Evolutionary conservation across 805 yeast genomes (phyloP).

Genomic region (Kodamaea fukazawae): DNA sequence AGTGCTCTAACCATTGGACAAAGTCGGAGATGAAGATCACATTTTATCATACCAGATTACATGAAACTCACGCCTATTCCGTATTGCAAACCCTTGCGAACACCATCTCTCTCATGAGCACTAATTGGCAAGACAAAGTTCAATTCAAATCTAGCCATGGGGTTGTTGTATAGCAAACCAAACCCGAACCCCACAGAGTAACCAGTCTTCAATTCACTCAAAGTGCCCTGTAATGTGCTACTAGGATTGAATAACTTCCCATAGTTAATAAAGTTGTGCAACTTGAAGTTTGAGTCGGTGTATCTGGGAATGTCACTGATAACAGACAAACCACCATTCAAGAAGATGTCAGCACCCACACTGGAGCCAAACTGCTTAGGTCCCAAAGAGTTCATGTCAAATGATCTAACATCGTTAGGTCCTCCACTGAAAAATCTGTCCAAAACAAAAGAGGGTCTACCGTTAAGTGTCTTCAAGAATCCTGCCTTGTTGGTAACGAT

Average conservation of each 20-base stretch:
- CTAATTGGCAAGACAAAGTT: conserved; percentile 52
- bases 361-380: conserved; percentile 51
- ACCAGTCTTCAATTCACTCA: conserved; percentile 9
- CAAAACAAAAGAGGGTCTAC: conserved; percentile 34
- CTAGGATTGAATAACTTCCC: conserved; percentile 40
- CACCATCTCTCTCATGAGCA: conserved; percentile 43
- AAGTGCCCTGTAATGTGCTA: conserved; percentile 12
- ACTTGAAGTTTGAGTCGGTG: conserved; percentile 45
- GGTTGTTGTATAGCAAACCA: conserved; percentile 54
- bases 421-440: conserved; percentile 60
- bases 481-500: conserved; percentile 36
- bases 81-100: conserved; percentile 54
- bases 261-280: conserved; percentile 47
- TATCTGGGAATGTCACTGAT: conserved; percentile 43
- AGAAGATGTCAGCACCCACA: conserved; percentile 52
- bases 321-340: conserved; percentile 45
- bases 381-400: conserved; percentile 50
- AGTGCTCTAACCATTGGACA: too few relatives aligned
- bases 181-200: conserved; percentile 44
- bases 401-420: conserved; percentile 56
- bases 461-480: conserved; percentile 21
- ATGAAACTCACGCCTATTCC: conserved; percentile 60
- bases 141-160: conserved; percentile 57
- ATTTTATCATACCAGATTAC: too few relatives aligned
- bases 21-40: too few relatives aligned